Evolutionary conservation across 495 filamentous ascomycete genomes (phyloP), one percentile per base, ranked within the genome.

Genomic region (Chaetomium cochliodes): DNA sequence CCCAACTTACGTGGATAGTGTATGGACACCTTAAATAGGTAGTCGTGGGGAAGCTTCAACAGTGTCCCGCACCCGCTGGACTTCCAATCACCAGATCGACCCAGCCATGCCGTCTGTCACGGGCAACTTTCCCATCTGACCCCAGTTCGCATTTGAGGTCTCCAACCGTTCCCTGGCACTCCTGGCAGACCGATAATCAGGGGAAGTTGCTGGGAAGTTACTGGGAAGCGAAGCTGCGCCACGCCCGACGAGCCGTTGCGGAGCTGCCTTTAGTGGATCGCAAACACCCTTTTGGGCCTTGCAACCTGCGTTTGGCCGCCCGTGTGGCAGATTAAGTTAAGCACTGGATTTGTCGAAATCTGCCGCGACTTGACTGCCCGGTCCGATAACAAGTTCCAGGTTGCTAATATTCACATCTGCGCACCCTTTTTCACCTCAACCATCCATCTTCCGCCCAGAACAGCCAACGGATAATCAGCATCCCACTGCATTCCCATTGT

Each of bases 261-360:
- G 60, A 56, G 51, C 60, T 55, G 22, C 49, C 41, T 47, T 52
- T 23, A 55, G 60, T 55, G 60, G 60, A 46, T 55, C 60, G n/a
- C 60, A 23, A 62, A 55, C 60, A 51, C 37, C 13, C 28, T 42
- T 42, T 37, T 33, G 49, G 33, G 44, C 26, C 30, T 33, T 28
- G 6, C n/a, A 13, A 8, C 33, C 33, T 37, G 33, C 3, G 33
- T 37, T 37, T 37, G 33, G 33, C 11, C 33, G 33, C 33, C 37
- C 18, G 60, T 30, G 25, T 60, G 58, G 58, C 58, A 50, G 60
- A 28, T 42, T 30, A 28, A 37, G 37, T 30, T 30, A 30, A 30
- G 6, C 50, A 37, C 28, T n/a, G n/a, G n/a, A n/a, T n/a, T 33
- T 46, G 33, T 62, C 33, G 30, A 62, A 44, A 54, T 25, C 15